Base-by-base conservation (phyloP, 495 filamentous ascomycete genomes). In the Parachaetomium inaequale region DNA sequence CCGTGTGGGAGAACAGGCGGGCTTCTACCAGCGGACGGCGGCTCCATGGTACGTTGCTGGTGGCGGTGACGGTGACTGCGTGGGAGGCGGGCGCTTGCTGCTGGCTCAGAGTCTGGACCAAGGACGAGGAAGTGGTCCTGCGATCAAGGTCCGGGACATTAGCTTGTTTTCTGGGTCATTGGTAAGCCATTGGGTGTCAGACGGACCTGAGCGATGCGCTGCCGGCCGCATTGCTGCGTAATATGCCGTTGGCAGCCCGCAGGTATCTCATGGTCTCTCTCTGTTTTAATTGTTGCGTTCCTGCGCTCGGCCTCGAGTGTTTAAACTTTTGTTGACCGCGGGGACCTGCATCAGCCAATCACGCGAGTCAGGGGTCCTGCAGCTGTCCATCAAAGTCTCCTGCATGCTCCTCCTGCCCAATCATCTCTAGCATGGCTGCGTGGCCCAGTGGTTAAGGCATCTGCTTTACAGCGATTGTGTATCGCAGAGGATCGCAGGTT, bases 401-500 rank as follows among this genome's bases (percentile, higher is more conserved):
- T n/a, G 8, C 7, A 19, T n/a, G 11, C 12, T 28, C 7, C 0
- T 29, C 0, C 23, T 29, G 1, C 36, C 5, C 40, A 32, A 46
- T 11, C n/a, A 23, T 31, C 38, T 31, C 36, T 7, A 45, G 23
- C 25, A 46, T 55, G 73, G 68, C 65, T 69, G 71, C 66, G 67
- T 76, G 69, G 74, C 69, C 70, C 67, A 76, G 74, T 70, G 74
- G 74, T 73, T 74, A 74, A 68, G 72, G 69, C 74, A 73, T 71
- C 66, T 73, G 72, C 72, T 71, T 76, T 76, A 76, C 74, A 75
- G 38, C 10, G 15, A 28, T n/a, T 6, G 11, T 32, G 38, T 36
- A 61, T 63, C 74, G 72, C 72, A 73, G 68, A 74, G 74, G 76
- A 74, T 76, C 76, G 75, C 76, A 77, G 76, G 76, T 79, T 79